Percentiles rank a stretch among this genome's conserved stretches.
These are phyloP conservation scores for Polychaeton citri DNA, from an alignment of 2,329 filamentous ascomycete species.

Conservation along the genomic window DNA sequence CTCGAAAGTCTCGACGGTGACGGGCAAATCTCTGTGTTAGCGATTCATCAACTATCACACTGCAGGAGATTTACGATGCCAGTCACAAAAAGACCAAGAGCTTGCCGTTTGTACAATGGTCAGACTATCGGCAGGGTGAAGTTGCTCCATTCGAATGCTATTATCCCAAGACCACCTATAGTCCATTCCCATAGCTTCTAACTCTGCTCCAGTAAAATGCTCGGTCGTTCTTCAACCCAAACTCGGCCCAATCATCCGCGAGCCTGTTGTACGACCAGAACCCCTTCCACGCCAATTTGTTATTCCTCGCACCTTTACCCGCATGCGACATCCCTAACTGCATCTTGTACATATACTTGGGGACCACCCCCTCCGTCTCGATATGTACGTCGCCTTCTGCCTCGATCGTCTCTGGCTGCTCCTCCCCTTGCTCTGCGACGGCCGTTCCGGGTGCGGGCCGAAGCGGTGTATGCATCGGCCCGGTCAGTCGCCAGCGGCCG, in stretches of 20 bases:
- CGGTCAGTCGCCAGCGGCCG: constrained; percentile 54
- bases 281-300: constrained; percentile 75
- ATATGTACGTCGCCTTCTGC: constrained; percentile 59
- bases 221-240: constrained; percentile 50
- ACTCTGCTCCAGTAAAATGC: constrained; percentile 50
- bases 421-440: constrained; percentile 39
- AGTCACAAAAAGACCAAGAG: no score
- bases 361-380: constrained; percentile 70
- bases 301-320: constrained; percentile 53
- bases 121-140: no score
- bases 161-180: no score
- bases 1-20: no score
- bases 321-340: constrained; percentile 58
- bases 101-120: no score
- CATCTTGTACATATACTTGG: constrained; percentile 77
- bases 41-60: no score
- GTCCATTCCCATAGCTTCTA: constrained; percentile 33
- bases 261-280: constrained; percentile 85
- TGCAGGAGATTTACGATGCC: no score
- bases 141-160: no score
- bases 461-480: constrained; percentile 21
- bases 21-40: no score
- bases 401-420: constrained; percentile 17
- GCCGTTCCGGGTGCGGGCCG: constrained; percentile 10
- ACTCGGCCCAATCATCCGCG: constrained; percentile 84